phyloP scores from a whole-genome alignment of 2,329 filamentous ascomycete genomes.

The Trematosphaeria pertusa region DNA sequence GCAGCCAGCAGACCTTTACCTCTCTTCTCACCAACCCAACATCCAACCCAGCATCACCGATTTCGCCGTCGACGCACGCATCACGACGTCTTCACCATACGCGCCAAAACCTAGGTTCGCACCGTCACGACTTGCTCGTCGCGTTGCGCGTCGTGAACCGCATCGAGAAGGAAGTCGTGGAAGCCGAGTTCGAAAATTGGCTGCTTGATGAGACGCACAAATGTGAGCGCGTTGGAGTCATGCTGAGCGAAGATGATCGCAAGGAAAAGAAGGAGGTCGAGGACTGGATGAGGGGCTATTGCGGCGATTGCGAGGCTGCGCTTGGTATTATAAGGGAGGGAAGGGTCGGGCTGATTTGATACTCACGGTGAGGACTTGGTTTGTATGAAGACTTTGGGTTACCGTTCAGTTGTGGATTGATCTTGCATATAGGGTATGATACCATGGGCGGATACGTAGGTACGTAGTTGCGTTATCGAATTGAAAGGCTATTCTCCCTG shows the following conservation, averaged over 20 bases:
- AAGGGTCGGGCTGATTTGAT: constrained; percentile 10
- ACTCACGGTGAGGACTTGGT: too few species aligned
- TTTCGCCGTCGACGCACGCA: constrained; percentile 35
- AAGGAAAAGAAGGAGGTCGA: constrained; percentile 55
- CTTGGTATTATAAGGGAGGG: constrained; percentile 17
- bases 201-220: constrained; percentile 77
- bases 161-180: constrained; percentile 84
- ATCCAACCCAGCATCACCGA: constrained; percentile 24
- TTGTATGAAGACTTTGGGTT: too few species aligned
- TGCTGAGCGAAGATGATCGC: constrained; percentile 51
- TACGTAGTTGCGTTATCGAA: too few species aligned
- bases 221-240: constrained; percentile 69
- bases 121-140: constrained; percentile 89
- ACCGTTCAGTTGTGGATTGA: too few species aligned
- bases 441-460: too few species aligned
- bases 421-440: too few species aligned
- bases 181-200: constrained; percentile 94
- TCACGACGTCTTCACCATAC: constrained; percentile 72
- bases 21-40: constrained; percentile 39
- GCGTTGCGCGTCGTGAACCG: constrained; percentile 89
- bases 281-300: constrained; percentile 67
- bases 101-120: constrained; percentile 81
- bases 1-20: constrained; percentile 46
- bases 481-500: too few species aligned
- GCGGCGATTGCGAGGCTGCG: constrained; percentile 64